Evolutionary conservation across 139 green algal genomes (phyloP).

Genomic region (Pycnococcus provasolii): DNA sequence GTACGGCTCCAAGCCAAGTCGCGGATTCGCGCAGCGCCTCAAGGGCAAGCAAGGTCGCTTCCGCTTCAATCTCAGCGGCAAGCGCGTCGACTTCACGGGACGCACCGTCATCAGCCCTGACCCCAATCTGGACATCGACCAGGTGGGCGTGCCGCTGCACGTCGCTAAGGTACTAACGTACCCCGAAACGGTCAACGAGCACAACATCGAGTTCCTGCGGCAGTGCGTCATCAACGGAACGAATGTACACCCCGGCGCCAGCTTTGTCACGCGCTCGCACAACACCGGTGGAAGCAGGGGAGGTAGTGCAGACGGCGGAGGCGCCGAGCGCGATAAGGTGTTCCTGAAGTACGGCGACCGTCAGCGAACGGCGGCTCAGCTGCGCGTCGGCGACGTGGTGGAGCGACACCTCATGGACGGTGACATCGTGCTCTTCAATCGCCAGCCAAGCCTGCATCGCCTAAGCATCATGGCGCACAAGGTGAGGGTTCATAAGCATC

Average conservation of each 20-base stretch:
- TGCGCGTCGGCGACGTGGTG: conserved; percentile 79
- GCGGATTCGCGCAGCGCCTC: conserved; percentile 93
- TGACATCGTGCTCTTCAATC: conserved; percentile 97
- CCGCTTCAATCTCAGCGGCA: conserved; percentile 88
- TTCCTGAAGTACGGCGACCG: conserved; percentile 75
- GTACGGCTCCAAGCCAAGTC: conserved; percentile 52
- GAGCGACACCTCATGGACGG: conserved; percentile 85
- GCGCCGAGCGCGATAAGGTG: conserved; percentile 5
- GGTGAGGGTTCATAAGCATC: conserved; percentile 60
- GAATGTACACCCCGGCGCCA: conserved; percentile 68
- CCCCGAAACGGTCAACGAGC: conserved; percentile 77
- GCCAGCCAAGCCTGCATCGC: conserved; percentile 87
- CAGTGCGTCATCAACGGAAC: conserved; percentile 62
- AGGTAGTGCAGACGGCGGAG: not conserved
- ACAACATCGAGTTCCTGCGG: conserved; percentile 72
- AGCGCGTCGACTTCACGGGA: conserved; percentile 92
- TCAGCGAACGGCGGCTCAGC: conserved; percentile 64
- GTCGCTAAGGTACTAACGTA: conserved; percentile 88
- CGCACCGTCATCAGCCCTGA: conserved; percentile 96
- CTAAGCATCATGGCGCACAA: conserved; percentile 97
- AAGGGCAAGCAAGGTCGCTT: conserved; percentile 98
- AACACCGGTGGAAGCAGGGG: not conserved
- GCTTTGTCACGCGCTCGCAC: conserved; percentile 58
- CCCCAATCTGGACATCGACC: conserved; percentile 83
- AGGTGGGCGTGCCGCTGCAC: conserved; percentile 79